A percentile compares a stretch with the other conserved stretches of the same genome.
phyloP scores from a whole-genome alignment of 2,329 filamentous ascomycete species.

The Xylariaceae sp. region DNA sequence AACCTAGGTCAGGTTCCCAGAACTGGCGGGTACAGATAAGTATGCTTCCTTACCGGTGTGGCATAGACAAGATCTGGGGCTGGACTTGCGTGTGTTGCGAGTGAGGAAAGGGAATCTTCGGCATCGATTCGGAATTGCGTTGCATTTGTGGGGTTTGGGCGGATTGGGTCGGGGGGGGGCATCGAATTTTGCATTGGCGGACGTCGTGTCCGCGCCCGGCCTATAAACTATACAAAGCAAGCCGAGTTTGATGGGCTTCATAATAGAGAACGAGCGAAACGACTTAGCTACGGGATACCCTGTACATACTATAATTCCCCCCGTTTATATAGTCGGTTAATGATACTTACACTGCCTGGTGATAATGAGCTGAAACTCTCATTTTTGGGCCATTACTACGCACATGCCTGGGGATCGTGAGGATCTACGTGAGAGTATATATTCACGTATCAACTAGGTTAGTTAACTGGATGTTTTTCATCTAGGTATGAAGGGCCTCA shows the following conservation, averaged over 20 bases:
- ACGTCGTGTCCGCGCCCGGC: constrained; percentile 21
- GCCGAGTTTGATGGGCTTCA: neutral
- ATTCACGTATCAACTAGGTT: too few relatives aligned
- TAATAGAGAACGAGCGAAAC: constrained; percentile 6
- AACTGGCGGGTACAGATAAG: constrained; percentile 10
- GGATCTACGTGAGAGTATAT: neutral
- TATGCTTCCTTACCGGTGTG: constrained; percentile 18
- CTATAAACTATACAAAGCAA: neutral
- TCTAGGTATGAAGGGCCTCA: too few relatives aligned
- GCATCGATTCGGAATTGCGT: constrained; percentile 30
- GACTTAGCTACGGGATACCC: neutral
- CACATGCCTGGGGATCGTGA: neutral
- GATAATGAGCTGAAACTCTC: neutral
- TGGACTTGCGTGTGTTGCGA: constrained; percentile 19
- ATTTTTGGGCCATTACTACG: too few relatives aligned
- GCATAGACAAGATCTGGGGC: constrained; percentile 26
- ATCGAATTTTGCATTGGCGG: constrained; percentile 31
- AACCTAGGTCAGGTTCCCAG: constrained; percentile 3
- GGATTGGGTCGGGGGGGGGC: constrained; percentile 20
- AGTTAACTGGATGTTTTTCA: too few relatives aligned
- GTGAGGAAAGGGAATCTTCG: constrained; percentile 27
- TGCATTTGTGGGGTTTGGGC: constrained; percentile 32
- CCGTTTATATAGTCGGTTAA: constrained; percentile 8
- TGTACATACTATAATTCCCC: neutral
- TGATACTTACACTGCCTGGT: constrained; percentile 3